Base-by-base conservation (phyloP, 306 rosid species). In the Trifolium subterraneum region DNA sequence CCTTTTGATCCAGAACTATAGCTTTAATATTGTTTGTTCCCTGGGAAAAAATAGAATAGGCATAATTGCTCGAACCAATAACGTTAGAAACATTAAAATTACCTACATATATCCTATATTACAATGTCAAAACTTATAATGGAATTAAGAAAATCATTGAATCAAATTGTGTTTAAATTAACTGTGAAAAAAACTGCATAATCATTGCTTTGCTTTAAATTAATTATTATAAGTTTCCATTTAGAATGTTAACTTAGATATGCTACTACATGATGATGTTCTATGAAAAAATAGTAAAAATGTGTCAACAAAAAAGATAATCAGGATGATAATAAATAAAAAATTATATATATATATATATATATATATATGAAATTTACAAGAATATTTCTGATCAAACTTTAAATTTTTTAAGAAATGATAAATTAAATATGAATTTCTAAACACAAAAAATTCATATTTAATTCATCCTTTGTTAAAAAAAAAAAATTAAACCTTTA, bases 1-100 rank as follows among this genome's bases (percentile, higher is more conserved):
- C 51, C 3, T 67, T 29, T 47, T n/a, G 14, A 38, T 67, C 44
- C 4, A 79, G 6, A 14, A 79, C 71, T 67, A 79, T 16, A 25
- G 75, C 79, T 73, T n/a, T 50, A 16, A 50, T 11, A 0, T 7
- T n/a, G 56, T 16, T n/a, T 16, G 56, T 15, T 16, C 56, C 22
- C 56, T 50, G 20, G 2, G 2, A 48, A 48, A 48, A 10, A 47
- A 4, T 10, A 54, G 19, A 76, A 42, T 11, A 76, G 3, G 22
- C 44, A 48, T 51, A 9, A 20, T n/a, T n/a, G n/a, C n/a, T 12
- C 6, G 22, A n/a, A 48, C 18, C 1, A 1, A n/a, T n/a, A n/a
- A n/a, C n/a, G n/a, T n/a, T n/a, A 48, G 1, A 48, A 48, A 14
- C 51, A n/a, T n/a, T n/a, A n/a, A n/a, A n/a, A n/a, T n/a, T n/a